These are phyloP conservation scores for Stephania japonica DNA, from an alignment of 164 flowering plant genomes.

Conservation along the genomic window DNA sequence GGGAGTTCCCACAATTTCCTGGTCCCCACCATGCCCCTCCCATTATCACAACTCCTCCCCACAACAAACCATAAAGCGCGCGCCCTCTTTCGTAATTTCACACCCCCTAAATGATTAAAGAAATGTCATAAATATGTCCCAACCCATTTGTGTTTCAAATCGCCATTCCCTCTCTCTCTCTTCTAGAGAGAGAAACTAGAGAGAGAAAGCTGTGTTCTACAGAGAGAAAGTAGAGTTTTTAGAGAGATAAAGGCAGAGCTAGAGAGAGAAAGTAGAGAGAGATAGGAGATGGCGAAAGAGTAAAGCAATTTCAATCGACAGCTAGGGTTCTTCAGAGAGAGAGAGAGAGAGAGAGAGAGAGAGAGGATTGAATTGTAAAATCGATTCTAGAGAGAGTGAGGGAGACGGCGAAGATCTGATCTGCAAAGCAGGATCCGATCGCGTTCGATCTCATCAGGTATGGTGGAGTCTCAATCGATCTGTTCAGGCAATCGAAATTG, in stretches of 20 bases:
- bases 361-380: background rate
- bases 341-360: background rate
- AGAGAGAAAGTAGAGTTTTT: too few species aligned
- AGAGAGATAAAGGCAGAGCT: too few species aligned
- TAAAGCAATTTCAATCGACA: slow-evolving; percentile 13
- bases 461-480: slow-evolving; percentile 12
- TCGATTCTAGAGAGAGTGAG: too few species aligned
- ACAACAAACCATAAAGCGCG: background rate
- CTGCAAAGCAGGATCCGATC: slow-evolving; percentile 12
- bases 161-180: background rate
- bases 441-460: slow-evolving; percentile 12
- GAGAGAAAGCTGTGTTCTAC: too few species aligned
- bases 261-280: background rate
- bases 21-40: slow-evolving; percentile 2
- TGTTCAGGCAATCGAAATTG: background rate
- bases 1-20: background rate
- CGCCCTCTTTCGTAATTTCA: background rate
- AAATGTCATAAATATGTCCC: background rate
- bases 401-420: background rate
- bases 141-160: background rate
- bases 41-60: background rate
- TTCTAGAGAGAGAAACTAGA: too few species aligned
- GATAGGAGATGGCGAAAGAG: background rate
- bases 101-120: background rate
- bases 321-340: slow-evolving; percentile 8